These are phyloP conservation scores for Penicillium sp. DNA, from an alignment of 2,329 filamentous ascomycete species.

Conservation along the genomic window DNA sequence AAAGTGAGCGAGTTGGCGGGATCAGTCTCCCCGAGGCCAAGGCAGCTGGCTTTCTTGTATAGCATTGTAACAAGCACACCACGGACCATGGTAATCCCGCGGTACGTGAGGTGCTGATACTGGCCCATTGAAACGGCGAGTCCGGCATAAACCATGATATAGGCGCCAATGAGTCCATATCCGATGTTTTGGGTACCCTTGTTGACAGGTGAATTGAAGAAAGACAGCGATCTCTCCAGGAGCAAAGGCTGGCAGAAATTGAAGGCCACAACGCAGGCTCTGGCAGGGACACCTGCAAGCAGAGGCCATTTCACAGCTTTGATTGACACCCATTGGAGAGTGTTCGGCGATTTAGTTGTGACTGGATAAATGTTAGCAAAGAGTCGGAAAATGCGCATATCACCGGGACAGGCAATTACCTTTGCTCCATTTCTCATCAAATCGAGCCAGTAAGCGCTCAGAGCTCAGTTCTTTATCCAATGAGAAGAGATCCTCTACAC, in stretches of 20 bases:
- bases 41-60: slow-evolving; percentile 44
- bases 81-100: slow-evolving; percentile 44
- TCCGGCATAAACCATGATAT: slow-evolving; percentile 43
- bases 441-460: slow-evolving; percentile 37
- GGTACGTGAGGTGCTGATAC: slow-evolving; percentile 45
- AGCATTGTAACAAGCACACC: slow-evolving; percentile 50
- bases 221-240: slow-evolving; percentile 37
- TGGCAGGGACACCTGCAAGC: slow-evolving; percentile 32
- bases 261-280: slow-evolving; percentile 36
- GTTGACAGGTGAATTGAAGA: slow-evolving; percentile 31
- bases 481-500: slow-evolving; percentile 45
- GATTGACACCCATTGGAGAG: slow-evolving; percentile 31
- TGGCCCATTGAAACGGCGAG: slow-evolving; percentile 35
- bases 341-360: slow-evolving; percentile 24
- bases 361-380: slow-evolving; percentile 24
- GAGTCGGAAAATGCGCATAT: background rate
- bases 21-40: slow-evolving; percentile 35
- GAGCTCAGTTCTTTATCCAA: slow-evolving; percentile 48
- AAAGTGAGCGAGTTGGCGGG: slow-evolving; percentile 42
- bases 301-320: slow-evolving; percentile 36
- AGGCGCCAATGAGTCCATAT: slow-evolving; percentile 46
- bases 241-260: slow-evolving; percentile 41
- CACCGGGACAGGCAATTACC: slow-evolving; percentile 22
- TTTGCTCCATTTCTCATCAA: slow-evolving; percentile 43
- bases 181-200: slow-evolving; percentile 35